Evolutionary conservation across 176 grass and related monocot genomes (phyloP), one percentile per base, ranked within the genome.

Genomic region (Luzula sylvatica): DNA sequence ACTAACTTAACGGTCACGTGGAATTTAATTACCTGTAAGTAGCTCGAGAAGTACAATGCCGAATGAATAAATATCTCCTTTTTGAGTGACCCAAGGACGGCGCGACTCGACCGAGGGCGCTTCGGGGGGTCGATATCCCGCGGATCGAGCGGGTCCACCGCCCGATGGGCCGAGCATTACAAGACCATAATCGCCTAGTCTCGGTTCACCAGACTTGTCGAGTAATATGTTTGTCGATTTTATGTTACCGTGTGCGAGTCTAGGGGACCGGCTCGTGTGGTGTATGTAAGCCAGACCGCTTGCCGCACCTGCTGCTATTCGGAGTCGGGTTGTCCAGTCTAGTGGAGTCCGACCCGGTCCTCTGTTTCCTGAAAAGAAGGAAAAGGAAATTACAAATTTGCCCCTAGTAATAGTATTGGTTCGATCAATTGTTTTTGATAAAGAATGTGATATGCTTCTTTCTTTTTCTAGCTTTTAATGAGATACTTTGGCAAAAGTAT

Each of bases 31-130:
- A 3, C 92, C 92, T 27, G 92, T 98, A 7, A 98, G 75, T 14
- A 98, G 65, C 68, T 98, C 92, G 3, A 98, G 92, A 1, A 98
- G 92, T 41, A 90, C 85, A 24, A 98, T 81, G 3, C 92, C 92
- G 32, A 90, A 50, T 13, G 92, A 68, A 76, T 98, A 98, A 58
- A 90, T 75, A 70, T 98, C 92, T 24, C 86, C 92, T 74, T 62
- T 75, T 66, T 90, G 92, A 47, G 92, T 76, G 17, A 71, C 86
- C 92, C 85, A 90, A 4, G 85, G 68, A 0, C 92, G 70, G 5
- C 79, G 79, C 18, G 70, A 54, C 19, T 79, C 68, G 12, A 29
- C 30, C 28, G 71, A 68, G 0, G 84, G 77, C 0, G 86, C 85
- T 65, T 98, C 92, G 0, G 92, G 86, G 1, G 92, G 80, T 12